These are phyloP conservation scores for Combretum micranthum DNA, from an alignment of 345 rosid genomes.

Conservation along the genomic window DNA sequence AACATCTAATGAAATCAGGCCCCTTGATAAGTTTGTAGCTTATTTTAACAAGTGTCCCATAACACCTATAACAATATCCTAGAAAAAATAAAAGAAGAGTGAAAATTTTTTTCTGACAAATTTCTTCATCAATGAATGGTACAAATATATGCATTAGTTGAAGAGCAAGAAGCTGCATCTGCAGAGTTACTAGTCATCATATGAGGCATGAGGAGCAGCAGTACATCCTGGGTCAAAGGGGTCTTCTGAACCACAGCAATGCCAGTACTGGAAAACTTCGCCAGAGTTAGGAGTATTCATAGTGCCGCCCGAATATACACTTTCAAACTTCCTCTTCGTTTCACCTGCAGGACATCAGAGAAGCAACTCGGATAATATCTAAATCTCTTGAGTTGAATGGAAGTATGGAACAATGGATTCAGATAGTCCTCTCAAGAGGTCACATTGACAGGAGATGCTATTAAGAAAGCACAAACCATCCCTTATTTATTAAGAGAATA, in stretches of 20 bases:
- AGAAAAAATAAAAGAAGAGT: no score
- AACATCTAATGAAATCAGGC: no score
- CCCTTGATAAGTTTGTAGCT: no score
- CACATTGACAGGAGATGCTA: no score
- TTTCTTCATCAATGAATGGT: no score
- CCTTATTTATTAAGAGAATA: no score
- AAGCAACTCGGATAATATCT: background rate
- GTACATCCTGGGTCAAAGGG: slow-evolving; percentile 88
- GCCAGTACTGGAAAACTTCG: slow-evolving; percentile 72
- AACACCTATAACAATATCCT: no score
- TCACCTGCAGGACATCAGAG: slow-evolving; percentile 40
- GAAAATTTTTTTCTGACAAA: no score
- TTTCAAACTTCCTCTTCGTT: slow-evolving; percentile 90
- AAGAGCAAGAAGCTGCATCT: no score
- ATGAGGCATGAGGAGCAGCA: slow-evolving; percentile 68
- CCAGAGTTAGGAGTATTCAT: slow-evolving; percentile 80
- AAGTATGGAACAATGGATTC: background rate
- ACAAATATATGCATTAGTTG: no score
- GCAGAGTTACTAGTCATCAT: slow-evolving; percentile 49
- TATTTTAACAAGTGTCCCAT: no score
- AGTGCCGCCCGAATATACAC: slow-evolving; percentile 75
- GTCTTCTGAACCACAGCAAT: slow-evolving; percentile 92
- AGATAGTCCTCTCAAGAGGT: background rate
- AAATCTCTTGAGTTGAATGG: background rate
- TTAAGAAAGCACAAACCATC: no score